Evolutionary conservation across 176 grass and related monocot genomes (phyloP).

Genomic region (maize (Zea mays)): DNA sequence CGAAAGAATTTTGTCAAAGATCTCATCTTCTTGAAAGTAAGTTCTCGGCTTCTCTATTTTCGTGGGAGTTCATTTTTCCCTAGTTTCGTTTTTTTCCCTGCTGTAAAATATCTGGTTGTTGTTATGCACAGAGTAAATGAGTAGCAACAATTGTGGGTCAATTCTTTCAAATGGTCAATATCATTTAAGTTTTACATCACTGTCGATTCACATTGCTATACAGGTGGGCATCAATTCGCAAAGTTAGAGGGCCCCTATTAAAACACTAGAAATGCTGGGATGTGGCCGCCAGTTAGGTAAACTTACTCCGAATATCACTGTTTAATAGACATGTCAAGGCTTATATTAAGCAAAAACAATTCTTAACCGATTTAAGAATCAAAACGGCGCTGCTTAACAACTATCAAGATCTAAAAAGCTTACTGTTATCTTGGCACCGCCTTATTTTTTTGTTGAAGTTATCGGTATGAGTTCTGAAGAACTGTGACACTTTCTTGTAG

Average conservation of each 20-base stretch:
- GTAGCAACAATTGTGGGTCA: neutral
- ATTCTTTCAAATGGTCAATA: neutral
- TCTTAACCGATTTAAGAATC: slow-evolving; percentile 8
- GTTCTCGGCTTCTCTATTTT: slow-evolving; percentile 22
- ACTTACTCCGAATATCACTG: neutral
- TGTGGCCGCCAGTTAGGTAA: slow-evolving; percentile 17
- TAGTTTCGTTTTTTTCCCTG: slow-evolving; percentile 13
- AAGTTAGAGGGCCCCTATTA: neutral
- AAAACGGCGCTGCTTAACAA: neutral
- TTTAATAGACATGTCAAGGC: slow-evolving; percentile 9
- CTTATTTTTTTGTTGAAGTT: slow-evolving; percentile 3
- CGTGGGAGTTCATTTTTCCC: slow-evolving; percentile 5
- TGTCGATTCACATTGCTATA: slow-evolving; percentile 12
- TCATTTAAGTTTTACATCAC: slow-evolving; percentile 20
- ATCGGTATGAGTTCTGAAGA: slow-evolving; percentile 38
- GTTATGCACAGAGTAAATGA: neutral
- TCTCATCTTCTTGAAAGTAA: slow-evolving; percentile 51
- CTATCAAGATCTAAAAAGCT: neutral
- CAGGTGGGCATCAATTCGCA: slow-evolving; percentile 13
- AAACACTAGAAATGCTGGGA: slow-evolving; percentile 20
- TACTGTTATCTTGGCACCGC: slow-evolving; percentile 18
- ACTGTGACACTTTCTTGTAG: slow-evolving; percentile 42
- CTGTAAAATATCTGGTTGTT: slow-evolving; percentile 7
- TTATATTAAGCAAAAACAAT: neutral
- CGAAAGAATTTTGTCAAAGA: slow-evolving; percentile 30